phyloP scores from a whole-genome alignment of 2,329 filamentous ascomycete species.

The Ophiostoma ulmi region DNA sequence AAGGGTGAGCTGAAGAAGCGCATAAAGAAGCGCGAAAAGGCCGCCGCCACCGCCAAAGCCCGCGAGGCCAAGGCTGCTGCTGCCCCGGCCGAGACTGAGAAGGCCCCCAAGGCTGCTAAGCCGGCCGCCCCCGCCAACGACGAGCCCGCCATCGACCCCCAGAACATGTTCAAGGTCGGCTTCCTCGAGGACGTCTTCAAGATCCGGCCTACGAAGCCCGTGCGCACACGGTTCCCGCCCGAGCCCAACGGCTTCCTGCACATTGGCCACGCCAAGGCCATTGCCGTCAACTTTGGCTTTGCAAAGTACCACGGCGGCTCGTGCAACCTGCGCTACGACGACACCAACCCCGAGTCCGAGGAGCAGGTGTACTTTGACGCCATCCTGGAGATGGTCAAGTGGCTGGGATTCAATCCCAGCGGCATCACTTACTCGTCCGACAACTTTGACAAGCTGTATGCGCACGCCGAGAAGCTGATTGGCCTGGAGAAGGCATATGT shows the following conservation, averaged over 20 bases:
- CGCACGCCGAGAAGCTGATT: slow-evolving; percentile 81
- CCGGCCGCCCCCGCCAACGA: slow-evolving; percentile 31
- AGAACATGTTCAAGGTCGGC: slow-evolving; percentile 74
- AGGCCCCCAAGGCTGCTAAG: slow-evolving; percentile 26
- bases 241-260: slow-evolving; percentile 93
- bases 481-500: slow-evolving; percentile 68
- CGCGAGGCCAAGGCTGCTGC: slow-evolving; percentile 32
- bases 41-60: slow-evolving; percentile 43
- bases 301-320: slow-evolving; percentile 72
- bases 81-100: background rate
- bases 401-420: slow-evolving; percentile 77
- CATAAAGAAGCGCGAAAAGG: slow-evolving; percentile 55
- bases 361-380: slow-evolving; percentile 83
- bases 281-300: slow-evolving; percentile 94
- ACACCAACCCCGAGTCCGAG: slow-evolving; percentile 92
- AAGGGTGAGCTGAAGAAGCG: slow-evolving; percentile 59
- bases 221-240: slow-evolving; percentile 71
- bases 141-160: slow-evolving; percentile 50
- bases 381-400: slow-evolving; percentile 82
- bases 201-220: slow-evolving; percentile 56
- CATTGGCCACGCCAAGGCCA: slow-evolving; percentile 91
- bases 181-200: slow-evolving; percentile 70
- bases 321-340: slow-evolving; percentile 50
- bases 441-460: slow-evolving; percentile 82
- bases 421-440: slow-evolving; percentile 84